Evolutionary conservation across 345 rosid genomes (phyloP).

Genomic region (Passiflora organensis): DNA sequence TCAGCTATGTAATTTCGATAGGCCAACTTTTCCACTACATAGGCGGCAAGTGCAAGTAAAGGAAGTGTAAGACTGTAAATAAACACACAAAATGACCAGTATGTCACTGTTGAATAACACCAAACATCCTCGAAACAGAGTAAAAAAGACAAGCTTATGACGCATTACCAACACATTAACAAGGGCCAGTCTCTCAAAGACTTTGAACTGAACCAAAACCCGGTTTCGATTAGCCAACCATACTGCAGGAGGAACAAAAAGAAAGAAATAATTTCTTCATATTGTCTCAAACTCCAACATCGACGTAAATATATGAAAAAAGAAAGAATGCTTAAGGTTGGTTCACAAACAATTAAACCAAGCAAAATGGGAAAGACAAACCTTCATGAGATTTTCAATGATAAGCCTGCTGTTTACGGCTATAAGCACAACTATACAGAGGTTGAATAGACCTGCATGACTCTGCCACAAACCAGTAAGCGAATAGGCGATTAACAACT

Average conservation of each 20-base stretch:
- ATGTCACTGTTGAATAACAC: not conserved
- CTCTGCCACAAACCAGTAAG: slow-evolving; percentile 49
- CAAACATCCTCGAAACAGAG: not conserved
- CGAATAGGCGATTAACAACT: not conserved
- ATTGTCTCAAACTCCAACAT: not conserved
- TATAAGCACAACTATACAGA: slow-evolving; percentile 90
- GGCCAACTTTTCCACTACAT: slow-evolving; percentile 66
- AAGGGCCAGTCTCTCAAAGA: slow-evolving; percentile 97
- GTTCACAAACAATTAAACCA: not conserved
- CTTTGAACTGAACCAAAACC: slow-evolving; percentile 89
- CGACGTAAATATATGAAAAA: no score
- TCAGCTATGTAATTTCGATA: slow-evolving; percentile 50
- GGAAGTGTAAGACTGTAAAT: slow-evolving; percentile 81
- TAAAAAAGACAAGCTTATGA: not conserved
- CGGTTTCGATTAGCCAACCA: slow-evolving; percentile 85
- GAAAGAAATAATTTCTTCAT: not conserved
- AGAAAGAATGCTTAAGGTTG: not conserved
- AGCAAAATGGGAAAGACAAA: slow-evolving; percentile 14
- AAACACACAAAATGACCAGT: not conserved
- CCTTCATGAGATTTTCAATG: slow-evolving; percentile 95
- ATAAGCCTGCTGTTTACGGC: slow-evolving; percentile 98
- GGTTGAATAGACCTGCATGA: slow-evolving; percentile 96
- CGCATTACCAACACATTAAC: slow-evolving; percentile 86
- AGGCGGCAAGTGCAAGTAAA: slow-evolving; percentile 70
- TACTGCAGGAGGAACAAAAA: slow-evolving; percentile 49